Conservation (phyloP, 805 yeast species). For the Ascoidea tarda region DNA sequence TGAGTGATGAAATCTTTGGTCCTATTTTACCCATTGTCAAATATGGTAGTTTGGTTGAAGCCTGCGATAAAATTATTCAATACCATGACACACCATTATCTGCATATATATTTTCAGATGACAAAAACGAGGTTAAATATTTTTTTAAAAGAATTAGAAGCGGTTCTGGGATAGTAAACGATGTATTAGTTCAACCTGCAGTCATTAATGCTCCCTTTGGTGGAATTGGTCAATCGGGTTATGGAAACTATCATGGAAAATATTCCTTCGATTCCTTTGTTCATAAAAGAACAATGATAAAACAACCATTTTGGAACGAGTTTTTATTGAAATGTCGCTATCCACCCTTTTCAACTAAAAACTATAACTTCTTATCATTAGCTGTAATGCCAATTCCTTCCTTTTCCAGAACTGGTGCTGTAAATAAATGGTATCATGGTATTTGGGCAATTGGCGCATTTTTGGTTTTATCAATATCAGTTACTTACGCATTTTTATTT, state of each 20-base stretch:
- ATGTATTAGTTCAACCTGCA: slow-evolving; percentile 57
- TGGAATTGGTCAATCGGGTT: slow-evolving; percentile 78
- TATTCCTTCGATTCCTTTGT: slow-evolving; percentile 51
- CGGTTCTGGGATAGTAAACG: slow-evolving; percentile 62
- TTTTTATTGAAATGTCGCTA: slow-evolving; percentile 42
- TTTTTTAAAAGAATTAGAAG: slow-evolving; percentile 46
- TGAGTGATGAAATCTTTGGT: slow-evolving; percentile 72
- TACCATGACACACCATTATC: slow-evolving; percentile 73
- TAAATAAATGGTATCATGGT: too few relatives aligned
- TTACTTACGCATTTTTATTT: too few relatives aligned
- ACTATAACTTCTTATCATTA: slow-evolving; percentile 11
- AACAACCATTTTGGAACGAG: slow-evolving; percentile 56
- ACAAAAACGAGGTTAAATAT: slow-evolving; percentile 29
- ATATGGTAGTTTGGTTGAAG: slow-evolving; percentile 30
- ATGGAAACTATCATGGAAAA: slow-evolving; percentile 71
- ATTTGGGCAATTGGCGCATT: too few relatives aligned
- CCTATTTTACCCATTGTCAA: slow-evolving; percentile 69
- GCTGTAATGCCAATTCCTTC: neutral
- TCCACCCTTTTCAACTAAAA: slow-evolving; percentile 37
- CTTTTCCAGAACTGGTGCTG: neutral
- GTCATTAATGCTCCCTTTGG: slow-evolving; percentile 72
- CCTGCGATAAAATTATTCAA: slow-evolving; percentile 27
- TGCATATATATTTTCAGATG: slow-evolving; percentile 47
- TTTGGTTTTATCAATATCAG: too few relatives aligned
- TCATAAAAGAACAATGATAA: slow-evolving; percentile 55